A percentile compares a stretch with the other conserved stretches of the same genome.
These are phyloP conservation scores for Cordyceps javanica DNA, from an alignment of 2,329 filamentous ascomycete genomes.

Conservation along the genomic window DNA sequence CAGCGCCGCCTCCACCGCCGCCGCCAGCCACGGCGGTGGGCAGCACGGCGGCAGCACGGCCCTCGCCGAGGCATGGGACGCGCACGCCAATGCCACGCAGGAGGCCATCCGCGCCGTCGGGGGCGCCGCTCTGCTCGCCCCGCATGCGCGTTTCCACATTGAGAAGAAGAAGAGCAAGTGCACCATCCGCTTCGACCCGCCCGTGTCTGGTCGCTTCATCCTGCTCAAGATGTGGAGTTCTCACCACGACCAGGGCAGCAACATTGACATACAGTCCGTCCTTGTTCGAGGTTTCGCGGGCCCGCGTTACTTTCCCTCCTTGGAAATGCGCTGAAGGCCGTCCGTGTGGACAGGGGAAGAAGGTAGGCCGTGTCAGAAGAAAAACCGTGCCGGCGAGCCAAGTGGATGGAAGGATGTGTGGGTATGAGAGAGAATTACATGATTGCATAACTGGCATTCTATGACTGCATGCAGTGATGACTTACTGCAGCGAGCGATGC, in stretches of 20 bases:
- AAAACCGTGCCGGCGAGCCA: no score
- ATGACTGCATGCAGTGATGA: background rate
- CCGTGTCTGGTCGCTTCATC: conserved; percentile 75
- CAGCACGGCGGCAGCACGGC: conserved; percentile 11
- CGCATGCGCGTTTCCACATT: conserved; percentile 79
- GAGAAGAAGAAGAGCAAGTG: conserved; percentile 77
- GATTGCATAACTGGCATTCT: no score
- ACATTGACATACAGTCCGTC: conserved; percentile 87
- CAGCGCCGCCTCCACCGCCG: background rate
- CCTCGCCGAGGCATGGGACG: conserved; percentile 35
- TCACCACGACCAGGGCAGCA: conserved; percentile 54
- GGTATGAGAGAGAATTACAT: no score
- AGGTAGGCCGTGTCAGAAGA: no score
- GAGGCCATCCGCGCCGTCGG: conserved; percentile 52
- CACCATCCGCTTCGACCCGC: conserved; percentile 77
- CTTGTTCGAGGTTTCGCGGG: conserved; percentile 80
- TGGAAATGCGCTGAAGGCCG: conserved; percentile 48
- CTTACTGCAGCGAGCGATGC: background rate
- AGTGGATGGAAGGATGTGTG: no score
- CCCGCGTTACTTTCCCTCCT: conserved; percentile 72
- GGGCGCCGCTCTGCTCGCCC: conserved; percentile 54
- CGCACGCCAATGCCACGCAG: conserved; percentile 47
- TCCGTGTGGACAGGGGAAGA: no score
- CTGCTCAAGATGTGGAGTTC: conserved; percentile 88
- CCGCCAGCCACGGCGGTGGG: background rate